phyloP scores from a whole-genome alignment of 2,329 filamentous ascomycete genomes.

The Ophiostoma montium region DNA sequence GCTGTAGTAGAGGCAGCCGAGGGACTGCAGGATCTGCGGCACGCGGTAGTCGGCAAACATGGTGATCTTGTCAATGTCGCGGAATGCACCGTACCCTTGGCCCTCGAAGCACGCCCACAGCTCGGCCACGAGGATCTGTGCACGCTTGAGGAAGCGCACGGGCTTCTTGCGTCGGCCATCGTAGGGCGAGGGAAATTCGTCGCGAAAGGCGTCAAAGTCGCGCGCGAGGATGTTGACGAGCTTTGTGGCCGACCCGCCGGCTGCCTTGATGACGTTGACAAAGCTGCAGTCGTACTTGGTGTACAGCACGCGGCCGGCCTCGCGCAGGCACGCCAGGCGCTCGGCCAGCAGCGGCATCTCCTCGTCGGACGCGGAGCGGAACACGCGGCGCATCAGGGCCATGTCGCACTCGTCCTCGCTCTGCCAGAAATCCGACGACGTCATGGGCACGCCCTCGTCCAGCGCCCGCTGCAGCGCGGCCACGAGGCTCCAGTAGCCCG shows the following conservation, averaged over 20 bases:
- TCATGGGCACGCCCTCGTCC: slow-evolving; percentile 85
- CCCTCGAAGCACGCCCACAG: slow-evolving; percentile 93
- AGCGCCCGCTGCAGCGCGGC: slow-evolving; percentile 75
- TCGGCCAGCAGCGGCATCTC: slow-evolving; percentile 73
- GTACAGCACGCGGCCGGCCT: slow-evolving; percentile 68
- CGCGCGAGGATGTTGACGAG: slow-evolving; percentile 76
- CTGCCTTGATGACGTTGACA: slow-evolving; percentile 55
- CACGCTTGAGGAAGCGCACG: slow-evolving; percentile 80
- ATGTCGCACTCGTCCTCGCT: slow-evolving; percentile 63
- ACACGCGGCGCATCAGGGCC: slow-evolving; percentile 59
- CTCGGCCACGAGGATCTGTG: slow-evolving; percentile 92
- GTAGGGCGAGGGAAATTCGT: slow-evolving; percentile 48
- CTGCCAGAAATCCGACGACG: slow-evolving; percentile 75
- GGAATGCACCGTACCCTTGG: slow-evolving; percentile 61
- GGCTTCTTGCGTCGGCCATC: slow-evolving; percentile 40
- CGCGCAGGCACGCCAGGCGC: slow-evolving; percentile 63
- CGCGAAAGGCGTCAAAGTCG: slow-evolving; percentile 74
- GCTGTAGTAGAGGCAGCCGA: slow-evolving; percentile 74
- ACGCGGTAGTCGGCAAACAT: slow-evolving; percentile 99
- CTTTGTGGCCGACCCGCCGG: slow-evolving; percentile 63
- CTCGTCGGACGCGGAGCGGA: slow-evolving; percentile 75
- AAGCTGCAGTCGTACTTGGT: slow-evolving; percentile 69
- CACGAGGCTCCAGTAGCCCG: slow-evolving; percentile 89
- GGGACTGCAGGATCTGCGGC: slow-evolving; percentile 75
- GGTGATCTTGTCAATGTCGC: slow-evolving; percentile 88